Evolutionary conservation across 1,139 yeast genomes (phyloP).

Genomic region (Diutina pseudorugosa): DNA sequence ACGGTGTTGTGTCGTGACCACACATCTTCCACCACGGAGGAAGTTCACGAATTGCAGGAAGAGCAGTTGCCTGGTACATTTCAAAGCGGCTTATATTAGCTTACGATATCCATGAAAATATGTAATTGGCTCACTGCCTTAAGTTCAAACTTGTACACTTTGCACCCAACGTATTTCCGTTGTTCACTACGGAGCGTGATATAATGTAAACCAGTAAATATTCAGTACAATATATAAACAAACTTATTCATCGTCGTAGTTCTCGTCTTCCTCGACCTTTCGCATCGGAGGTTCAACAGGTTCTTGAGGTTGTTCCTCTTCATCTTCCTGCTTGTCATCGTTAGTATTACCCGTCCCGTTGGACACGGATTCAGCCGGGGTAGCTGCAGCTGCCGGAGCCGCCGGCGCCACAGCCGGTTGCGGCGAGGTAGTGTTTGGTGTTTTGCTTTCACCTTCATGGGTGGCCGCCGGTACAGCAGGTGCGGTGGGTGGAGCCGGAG

Average conservation of each 20-base stretch:
- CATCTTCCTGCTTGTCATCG: conserved; percentile 23
- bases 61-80: not conserved
- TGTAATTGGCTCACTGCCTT: no score
- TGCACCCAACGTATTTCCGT: no score
- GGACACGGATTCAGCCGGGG: not conserved
- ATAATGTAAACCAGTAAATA: no score
- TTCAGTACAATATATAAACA: not conserved
- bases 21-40: not conserved
- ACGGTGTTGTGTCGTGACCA: not conserved
- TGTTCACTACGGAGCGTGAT: no score
- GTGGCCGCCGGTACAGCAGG: conserved; percentile 6
- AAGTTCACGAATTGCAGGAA: not conserved
- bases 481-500: conserved; percentile 2
- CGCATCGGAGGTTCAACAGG: conserved; percentile 59
- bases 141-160: no score
- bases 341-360: conserved; percentile 10
- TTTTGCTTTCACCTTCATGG: not conserved
- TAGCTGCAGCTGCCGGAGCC: not conserved
- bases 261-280: conserved; percentile 71
- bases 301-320: conserved; percentile 16
- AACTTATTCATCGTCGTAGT: conserved; percentile 58
- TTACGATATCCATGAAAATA: no score
- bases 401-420: conserved; percentile 7
- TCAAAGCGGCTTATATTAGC: not conserved
- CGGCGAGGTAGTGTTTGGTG: conserved; percentile 19